A percentile compares a stretch with the other conserved stretches of the same genome.
phyloP scores from a whole-genome alignment of 768 basidiomycete species.

The Phylloporus sp. region DNA sequence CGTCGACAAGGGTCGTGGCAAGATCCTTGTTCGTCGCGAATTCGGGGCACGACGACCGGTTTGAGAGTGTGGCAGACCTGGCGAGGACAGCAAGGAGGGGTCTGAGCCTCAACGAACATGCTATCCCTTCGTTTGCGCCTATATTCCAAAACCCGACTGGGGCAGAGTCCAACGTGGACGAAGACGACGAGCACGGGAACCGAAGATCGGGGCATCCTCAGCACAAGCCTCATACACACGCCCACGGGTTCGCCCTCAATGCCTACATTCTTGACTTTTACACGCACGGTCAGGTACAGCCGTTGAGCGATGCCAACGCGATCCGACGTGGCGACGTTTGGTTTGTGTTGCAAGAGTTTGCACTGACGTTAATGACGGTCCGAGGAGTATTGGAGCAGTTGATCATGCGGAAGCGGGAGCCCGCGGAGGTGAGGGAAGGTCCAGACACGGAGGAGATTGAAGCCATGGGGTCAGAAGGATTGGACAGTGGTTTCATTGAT shows the following conservation, averaged over 20 bases:
- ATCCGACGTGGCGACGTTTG: conserved; percentile 63
- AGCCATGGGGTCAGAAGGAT: conserved; percentile 4
- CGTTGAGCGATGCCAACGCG: conserved; percentile 50
- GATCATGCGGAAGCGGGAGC: conserved; percentile 28
- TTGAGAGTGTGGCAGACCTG: conserved; percentile 50
- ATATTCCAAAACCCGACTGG: conserved; percentile 28
- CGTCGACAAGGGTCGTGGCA: conserved; percentile 36
- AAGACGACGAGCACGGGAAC: neutral
- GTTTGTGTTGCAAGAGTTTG: conserved; percentile 60
- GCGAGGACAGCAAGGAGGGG: conserved; percentile 48
- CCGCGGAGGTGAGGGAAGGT: conserved; percentile 7
- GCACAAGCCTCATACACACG: neutral
- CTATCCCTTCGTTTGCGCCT: conserved; percentile 51
- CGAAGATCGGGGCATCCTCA: neutral
- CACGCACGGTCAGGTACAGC: conserved; percentile 53
- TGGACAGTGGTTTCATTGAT: conserved; percentile 34
- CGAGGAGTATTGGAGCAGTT: conserved; percentile 48
- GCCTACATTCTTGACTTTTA: conserved; percentile 70
- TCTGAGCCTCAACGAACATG: conserved; percentile 53
- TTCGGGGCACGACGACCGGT: conserved; percentile 61
- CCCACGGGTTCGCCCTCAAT: conserved; percentile 41
- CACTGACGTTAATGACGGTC: conserved; percentile 46
- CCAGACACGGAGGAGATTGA: conserved; percentile 14
- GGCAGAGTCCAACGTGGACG: neutral
- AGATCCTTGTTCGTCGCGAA: conserved; percentile 65